These are phyloP conservation scores for Pestalotiopsis sp. DNA, from an alignment of 2,329 filamentous ascomycete species.

Conservation along the genomic window DNA sequence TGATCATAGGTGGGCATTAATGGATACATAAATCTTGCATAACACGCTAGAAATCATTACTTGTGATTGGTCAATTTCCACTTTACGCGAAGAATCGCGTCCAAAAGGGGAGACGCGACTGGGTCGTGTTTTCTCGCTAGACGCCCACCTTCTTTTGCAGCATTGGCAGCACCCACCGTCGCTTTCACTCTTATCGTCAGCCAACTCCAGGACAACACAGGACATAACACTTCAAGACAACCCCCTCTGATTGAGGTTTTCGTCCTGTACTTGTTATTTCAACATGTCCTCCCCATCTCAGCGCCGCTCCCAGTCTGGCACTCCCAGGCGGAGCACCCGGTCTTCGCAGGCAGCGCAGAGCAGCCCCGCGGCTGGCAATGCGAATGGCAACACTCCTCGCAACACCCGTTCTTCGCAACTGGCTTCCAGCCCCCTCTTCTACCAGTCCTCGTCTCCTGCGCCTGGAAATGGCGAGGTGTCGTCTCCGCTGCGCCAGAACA, in stretches of 20 bases:
- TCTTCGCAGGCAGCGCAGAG: slow-evolving; percentile 57
- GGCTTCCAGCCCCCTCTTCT: slow-evolving; percentile 82
- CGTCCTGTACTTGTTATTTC: slow-evolving; percentile 20
- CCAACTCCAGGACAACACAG: background rate
- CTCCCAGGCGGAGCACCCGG: slow-evolving; percentile 54
- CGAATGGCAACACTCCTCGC: slow-evolving; percentile 45
- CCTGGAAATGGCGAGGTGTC: slow-evolving; percentile 43
- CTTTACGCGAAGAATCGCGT: slow-evolving; percentile 35
- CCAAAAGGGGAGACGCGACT: slow-evolving; percentile 25
- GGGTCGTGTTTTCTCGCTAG: slow-evolving; percentile 20
- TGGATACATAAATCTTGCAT: background rate
- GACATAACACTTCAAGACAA: background rate
- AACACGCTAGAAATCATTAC: background rate
- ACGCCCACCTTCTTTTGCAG: background rate
- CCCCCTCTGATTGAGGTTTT: background rate
- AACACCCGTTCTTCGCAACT: slow-evolving; percentile 51
- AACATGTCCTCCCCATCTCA: slow-evolving; percentile 66
- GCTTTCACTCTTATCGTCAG: background rate
- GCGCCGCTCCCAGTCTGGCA: slow-evolving; percentile 58
- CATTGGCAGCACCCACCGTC: slow-evolving; percentile 10
- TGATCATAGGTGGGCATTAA: too few species aligned
- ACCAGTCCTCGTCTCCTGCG: slow-evolving; percentile 54
- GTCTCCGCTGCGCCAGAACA: slow-evolving; percentile 60
- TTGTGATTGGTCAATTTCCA: slow-evolving; percentile 26
- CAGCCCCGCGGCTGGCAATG: slow-evolving; percentile 41